A percentile compares a stretch with the other conserved stretches of the same genome.
Evolutionary conservation across 306 rosid species (phyloP).

Genomic region (Castanopsis chinensis): DNA sequence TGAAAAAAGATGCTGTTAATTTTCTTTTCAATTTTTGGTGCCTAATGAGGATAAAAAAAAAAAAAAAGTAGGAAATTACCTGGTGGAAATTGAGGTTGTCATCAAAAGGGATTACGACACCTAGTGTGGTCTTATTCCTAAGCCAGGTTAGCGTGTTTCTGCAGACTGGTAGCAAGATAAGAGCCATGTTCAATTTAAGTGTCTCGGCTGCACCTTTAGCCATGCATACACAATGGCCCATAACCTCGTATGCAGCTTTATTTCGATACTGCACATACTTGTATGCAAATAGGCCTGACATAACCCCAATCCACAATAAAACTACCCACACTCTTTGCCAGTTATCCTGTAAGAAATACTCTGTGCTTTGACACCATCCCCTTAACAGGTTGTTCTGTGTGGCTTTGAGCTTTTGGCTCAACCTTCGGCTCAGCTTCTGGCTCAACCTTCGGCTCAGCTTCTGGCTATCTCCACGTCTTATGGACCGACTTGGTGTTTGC

Average conservation of each 20-base stretch:
- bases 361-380: conserved; percentile 28
- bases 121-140: conserved; percentile 50
- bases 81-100: conserved; percentile 62
- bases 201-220: conserved; percentile 77
- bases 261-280: conserved; percentile 44
- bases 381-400: conserved; percentile 25
- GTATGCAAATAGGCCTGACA: conserved; percentile 46
- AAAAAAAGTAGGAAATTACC: conserved; percentile 30
- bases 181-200: conserved; percentile 63
- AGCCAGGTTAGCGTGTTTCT: conserved; percentile 59
- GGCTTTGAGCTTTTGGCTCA: conserved; percentile 51
- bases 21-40: neutral
- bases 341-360: conserved; percentile 56
- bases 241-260: conserved; percentile 38
- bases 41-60: neutral
- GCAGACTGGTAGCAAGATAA: conserved; percentile 56
- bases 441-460: conserved; percentile 52
- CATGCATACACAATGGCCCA: conserved; percentile 71
- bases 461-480: conserved; percentile 41
- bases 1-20: neutral
- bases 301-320: conserved; percentile 46
- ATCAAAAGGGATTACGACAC: conserved; percentile 51
- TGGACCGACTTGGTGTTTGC: conserved; percentile 44
- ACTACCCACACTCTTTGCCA: conserved; percentile 63
- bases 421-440: conserved; percentile 49